Conservation (phyloP, 495 filamentous ascomycete species). For the Podospora pseudocomata region DNA sequence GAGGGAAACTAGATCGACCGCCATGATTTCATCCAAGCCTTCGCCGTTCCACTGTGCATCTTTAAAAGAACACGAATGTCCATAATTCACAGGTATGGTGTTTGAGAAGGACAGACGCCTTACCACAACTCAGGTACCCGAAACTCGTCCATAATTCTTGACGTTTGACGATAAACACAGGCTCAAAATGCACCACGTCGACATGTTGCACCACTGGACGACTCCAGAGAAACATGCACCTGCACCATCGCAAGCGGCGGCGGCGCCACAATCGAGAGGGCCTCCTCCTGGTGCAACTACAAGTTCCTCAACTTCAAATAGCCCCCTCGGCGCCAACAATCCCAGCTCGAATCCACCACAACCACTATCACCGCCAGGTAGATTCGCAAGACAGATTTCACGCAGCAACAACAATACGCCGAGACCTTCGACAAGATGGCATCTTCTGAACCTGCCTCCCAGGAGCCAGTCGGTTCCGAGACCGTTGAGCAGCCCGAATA, state of each 20-base stretch:
- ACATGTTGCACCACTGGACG: conserved; percentile 18
- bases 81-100: background rate
- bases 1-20: background rate
- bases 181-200: conserved; percentile 14
- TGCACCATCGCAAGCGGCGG: background rate
- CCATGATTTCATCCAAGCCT: background rate
- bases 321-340: background rate
- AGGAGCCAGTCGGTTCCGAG: conserved; percentile 25
- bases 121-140: background rate
- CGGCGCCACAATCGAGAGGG: background rate
- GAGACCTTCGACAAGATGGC: background rate
- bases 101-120: background rate
- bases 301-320: background rate
- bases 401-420: background rate
- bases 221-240: background rate
- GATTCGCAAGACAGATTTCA: background rate
- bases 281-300: background rate
- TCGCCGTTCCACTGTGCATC: background rate
- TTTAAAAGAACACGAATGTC: background rate
- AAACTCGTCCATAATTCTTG: too few relatives aligned
- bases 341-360: background rate
- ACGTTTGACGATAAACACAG: background rate
- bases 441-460: conserved; percentile 19
- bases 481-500: conserved; percentile 24
- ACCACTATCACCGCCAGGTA: background rate